Evolutionary conservation across 495 filamentous ascomycete species (phyloP).

Genomic region (Penicillium parvum): DNA sequence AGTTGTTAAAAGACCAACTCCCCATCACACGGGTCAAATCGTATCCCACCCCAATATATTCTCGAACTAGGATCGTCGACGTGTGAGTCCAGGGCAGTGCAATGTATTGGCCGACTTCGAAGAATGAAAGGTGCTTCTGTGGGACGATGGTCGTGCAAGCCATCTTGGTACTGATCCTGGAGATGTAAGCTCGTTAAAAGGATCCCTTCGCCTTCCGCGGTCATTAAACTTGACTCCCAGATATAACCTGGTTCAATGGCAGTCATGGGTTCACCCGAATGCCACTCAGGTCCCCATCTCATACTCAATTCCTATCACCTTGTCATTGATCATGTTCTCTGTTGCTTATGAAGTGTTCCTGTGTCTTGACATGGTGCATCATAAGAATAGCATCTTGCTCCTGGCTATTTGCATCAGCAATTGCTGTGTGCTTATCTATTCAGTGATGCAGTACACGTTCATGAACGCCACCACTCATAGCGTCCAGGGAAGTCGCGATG

Average conservation of each 20-base stretch:
- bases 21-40: too few species aligned
- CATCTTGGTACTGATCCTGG: conserved; percentile 6
- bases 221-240: conserved; percentile 2
- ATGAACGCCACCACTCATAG: not conserved
- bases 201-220: not conserved
- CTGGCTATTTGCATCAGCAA: conserved; percentile 23
- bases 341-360: conserved; percentile 15
- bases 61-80: too few species aligned
- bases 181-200: conserved; percentile 9
- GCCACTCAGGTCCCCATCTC: conserved; percentile 15
- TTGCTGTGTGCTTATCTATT: conserved; percentile 14
- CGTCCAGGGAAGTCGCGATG: conserved; percentile 1
- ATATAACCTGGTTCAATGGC: conserved; percentile 17
- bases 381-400: conserved; percentile 23
- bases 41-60: too few species aligned
- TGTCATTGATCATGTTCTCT: conserved; percentile 19
- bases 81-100: too few species aligned
- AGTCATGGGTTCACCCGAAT: conserved; percentile 15
- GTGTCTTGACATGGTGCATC: conserved; percentile 15
- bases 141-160: conserved; percentile 12
- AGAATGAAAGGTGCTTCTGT: conserved; percentile 15
- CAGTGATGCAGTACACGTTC: conserved; percentile 11
- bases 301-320: conserved; percentile 14
- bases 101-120: conserved; percentile 1
- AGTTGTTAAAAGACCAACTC: too few species aligned